phyloP scores from a whole-genome alignment of 257 asterid genomes.

The Ophiorrhiza pumila region DNA sequence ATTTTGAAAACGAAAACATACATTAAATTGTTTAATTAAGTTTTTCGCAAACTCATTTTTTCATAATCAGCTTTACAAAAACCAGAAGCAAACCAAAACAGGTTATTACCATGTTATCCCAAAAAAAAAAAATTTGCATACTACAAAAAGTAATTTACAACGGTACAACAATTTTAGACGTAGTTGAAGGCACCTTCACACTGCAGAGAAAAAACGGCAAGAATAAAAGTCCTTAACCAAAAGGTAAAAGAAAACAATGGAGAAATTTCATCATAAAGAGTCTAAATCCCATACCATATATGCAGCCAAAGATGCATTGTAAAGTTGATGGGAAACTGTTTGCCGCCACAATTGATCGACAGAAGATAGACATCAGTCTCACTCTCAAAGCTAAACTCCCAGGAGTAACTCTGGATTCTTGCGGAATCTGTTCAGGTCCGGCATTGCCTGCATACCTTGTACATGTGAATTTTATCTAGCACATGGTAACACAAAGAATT shows the following conservation, averaged over 20 bases:
- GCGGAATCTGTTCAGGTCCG: slow-evolving; percentile 53
- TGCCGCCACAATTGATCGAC: slow-evolving; percentile 90
- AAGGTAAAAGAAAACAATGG: not conserved
- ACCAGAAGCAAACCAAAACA: not conserved
- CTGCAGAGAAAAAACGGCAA: not conserved
- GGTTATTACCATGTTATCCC: not conserved
- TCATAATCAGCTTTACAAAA: not conserved
- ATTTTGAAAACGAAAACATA: not conserved
- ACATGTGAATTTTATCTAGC: slow-evolving; percentile 4
- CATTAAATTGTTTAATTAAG: not conserved
- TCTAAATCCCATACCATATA: slow-evolving; percentile 49
- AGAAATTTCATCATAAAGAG: not conserved
- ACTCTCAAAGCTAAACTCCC: slow-evolving; percentile 68
- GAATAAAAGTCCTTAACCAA: not conserved
- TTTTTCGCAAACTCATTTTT: not conserved
- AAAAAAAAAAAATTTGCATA: too few species aligned
- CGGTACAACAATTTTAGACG: not conserved
- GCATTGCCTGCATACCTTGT: slow-evolving; percentile 54
- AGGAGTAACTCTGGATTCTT: slow-evolving; percentile 65
- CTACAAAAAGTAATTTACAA: too few species aligned
- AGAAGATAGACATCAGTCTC: slow-evolving; percentile 76
- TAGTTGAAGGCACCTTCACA: not conserved
- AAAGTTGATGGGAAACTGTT: slow-evolving; percentile 89
- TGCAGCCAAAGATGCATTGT: slow-evolving; percentile 93
- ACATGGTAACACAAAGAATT: not conserved